Base-by-base conservation (phyloP, 129 eudicot genomes). In the Chrysanthemum seticuspe region DNA sequence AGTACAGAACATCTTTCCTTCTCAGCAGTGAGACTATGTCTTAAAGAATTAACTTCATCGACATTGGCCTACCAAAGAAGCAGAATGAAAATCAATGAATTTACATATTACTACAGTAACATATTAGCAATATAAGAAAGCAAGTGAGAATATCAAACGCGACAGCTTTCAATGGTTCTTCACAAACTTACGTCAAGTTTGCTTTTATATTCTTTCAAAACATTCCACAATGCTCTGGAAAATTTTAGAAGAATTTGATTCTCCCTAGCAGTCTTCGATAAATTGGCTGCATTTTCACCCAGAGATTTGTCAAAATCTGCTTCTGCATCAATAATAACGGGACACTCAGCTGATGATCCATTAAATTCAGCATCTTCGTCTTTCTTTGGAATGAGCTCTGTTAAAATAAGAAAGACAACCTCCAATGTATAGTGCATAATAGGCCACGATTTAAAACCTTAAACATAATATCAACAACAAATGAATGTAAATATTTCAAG, bases 161-260 rank as follows among this genome's bases (percentile, higher is more conserved):
- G 47, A 2, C 47, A 40, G 2, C 47, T 53, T 54, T 52, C 1
- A 40, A 40, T 3, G 40, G 67, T 36, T 71, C 55, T 31, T 55
- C 10, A n/a, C 0, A 63, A 73, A 29, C 44, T 65, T 68, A 92
- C 97, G 93, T 86, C 82, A 18, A 86, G 72, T 72, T 87, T 87
- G 62, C 74, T 73, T 73, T 89, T 92, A 62, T 82, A 87, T 61
- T 92, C 84, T 83, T 85, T 92, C 83, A 92, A 62, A 65, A 89
- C 85, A 10, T 81, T 80, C 96, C 93, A 92, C 40, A 87, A 49
- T 73, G 94, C 96, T 80, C 82, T 87, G 15, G 94, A 81, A 74
- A 92, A 79, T 12, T 79, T 80, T 76, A 57, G 79, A 83, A 86
- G 67, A 62, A 88, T 84, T 45, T 83, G 81, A 71, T 81, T 31